These are phyloP conservation scores for Paecilomyces sp. DNA, from an alignment of 2,329 filamentous ascomycete genomes.

Conservation along the genomic window DNA sequence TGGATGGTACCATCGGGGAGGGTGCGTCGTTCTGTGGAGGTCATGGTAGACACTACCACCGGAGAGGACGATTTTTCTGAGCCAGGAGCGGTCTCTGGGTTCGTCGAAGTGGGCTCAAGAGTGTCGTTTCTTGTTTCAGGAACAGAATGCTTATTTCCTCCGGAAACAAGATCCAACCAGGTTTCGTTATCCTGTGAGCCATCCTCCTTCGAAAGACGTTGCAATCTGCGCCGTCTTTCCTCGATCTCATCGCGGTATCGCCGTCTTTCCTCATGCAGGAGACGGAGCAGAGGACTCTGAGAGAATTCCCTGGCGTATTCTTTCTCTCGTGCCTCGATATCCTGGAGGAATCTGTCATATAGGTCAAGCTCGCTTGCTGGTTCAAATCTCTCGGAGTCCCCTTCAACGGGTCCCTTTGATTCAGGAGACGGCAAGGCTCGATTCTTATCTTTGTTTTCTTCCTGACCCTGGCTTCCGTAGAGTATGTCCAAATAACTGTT, in stretches of 20 bases:
- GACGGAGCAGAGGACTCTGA: constrained; percentile 27
- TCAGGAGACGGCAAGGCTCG: constrained; percentile 4
- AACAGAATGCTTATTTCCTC: constrained; percentile 15
- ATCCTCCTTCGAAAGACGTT: neutral
- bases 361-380: constrained; percentile 45
- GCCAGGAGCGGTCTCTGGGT: neutral
- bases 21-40: constrained; percentile 49
- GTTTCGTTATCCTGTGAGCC: constrained; percentile 14
- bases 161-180: constrained; percentile 21
- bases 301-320: constrained; percentile 19
- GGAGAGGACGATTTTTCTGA: constrained; percentile 8
- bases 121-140: constrained; percentile 7
- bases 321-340: constrained; percentile 25
- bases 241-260: constrained; percentile 15
- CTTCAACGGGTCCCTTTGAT: constrained; percentile 19
- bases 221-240: constrained; percentile 5
- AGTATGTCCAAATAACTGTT: constrained; percentile 18
- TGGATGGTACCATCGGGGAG: constrained; percentile 52
- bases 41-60: constrained; percentile 49
- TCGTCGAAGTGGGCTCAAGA: neutral
- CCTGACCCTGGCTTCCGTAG: constrained; percentile 8
- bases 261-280: constrained; percentile 25
- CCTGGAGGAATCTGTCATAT: constrained; percentile 44
- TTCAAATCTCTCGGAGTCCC: constrained; percentile 22
- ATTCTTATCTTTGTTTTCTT: constrained; percentile 7